Evolutionary conservation across 2,329 filamentous ascomycete species (phyloP).

Genomic region (Fusarium palustre): DNA sequence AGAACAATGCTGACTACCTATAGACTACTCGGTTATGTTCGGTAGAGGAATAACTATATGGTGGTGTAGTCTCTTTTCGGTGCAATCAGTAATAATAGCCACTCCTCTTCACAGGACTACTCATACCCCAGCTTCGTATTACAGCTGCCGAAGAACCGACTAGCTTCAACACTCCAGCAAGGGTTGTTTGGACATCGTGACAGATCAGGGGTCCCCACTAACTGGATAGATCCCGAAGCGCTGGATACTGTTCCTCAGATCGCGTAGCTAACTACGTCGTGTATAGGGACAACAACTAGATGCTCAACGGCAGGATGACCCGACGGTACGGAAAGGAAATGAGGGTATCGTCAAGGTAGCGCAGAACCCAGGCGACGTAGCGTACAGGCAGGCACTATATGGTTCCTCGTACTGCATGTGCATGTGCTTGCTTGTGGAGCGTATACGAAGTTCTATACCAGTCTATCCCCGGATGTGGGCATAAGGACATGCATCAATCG

Average conservation of each 20-base stretch:
- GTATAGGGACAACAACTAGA: conserved; percentile 53
- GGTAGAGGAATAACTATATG: not conserved
- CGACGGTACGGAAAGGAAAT: conserved; percentile 33
- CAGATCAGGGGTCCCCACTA: conserved; percentile 41
- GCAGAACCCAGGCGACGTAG: conserved; percentile 53
- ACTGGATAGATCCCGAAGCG: conserved; percentile 48
- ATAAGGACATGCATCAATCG: conserved; percentile 48
- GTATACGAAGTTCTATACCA: conserved; percentile 57
- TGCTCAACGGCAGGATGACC: conserved; percentile 50
- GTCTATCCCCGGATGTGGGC: conserved; percentile 53
- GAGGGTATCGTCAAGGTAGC: conserved; percentile 48
- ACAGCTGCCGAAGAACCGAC: conserved; percentile 34
- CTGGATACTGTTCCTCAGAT: conserved; percentile 39
- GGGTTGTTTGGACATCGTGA: conserved; percentile 50
- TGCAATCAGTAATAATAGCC: conserved; percentile 49
- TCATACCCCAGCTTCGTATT: conserved; percentile 51
- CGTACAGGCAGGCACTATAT: conserved; percentile 34
- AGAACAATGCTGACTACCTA: conserved; percentile 50
- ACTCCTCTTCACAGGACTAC: conserved; percentile 51
- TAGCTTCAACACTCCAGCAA: conserved; percentile 38
- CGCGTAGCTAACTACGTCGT: conserved; percentile 47
- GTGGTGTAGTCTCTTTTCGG: not conserved
- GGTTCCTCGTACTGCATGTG: conserved; percentile 46
- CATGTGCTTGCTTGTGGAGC: conserved; percentile 52
- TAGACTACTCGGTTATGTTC: not conserved